Evolutionary conservation across 2,329 filamentous ascomycete genomes (phyloP).

Genomic region (Parascedosporium putredinis): DNA sequence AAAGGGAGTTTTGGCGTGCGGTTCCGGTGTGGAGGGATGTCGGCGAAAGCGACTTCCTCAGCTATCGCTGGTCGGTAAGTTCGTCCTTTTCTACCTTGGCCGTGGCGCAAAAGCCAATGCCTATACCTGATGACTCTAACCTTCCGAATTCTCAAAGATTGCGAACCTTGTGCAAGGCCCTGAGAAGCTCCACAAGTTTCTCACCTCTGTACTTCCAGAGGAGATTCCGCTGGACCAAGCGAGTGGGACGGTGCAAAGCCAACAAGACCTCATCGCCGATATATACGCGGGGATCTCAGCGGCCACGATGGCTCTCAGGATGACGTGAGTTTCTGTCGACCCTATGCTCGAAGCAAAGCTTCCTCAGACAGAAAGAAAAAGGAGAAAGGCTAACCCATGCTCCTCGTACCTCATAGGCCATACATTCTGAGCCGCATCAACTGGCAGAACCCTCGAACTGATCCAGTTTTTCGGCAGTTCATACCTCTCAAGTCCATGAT

Average conservation of each 20-base stretch:
- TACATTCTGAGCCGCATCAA: conserved; percentile 49
- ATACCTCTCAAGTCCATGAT: conserved; percentile 44
- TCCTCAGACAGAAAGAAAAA: too few relatives aligned
- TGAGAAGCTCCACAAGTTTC: conserved; percentile 35
- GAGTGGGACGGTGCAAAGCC: conserved; percentile 27
- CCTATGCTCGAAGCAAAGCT: too few relatives aligned
- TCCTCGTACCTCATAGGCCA: too few relatives aligned
- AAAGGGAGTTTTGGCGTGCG: conserved; percentile 38
- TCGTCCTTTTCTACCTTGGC: not conserved
- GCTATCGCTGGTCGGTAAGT: conserved; percentile 44
- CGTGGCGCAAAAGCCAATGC: too few relatives aligned
- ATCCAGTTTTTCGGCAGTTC: conserved; percentile 51
- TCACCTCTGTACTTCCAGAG: conserved; percentile 38
- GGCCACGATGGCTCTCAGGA: conserved; percentile 49
- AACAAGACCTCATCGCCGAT: conserved; percentile 43
- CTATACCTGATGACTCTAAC: too few relatives aligned
- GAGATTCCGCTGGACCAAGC: conserved; percentile 28
- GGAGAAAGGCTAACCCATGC: too few relatives aligned
- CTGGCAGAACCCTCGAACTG: conserved; percentile 47
- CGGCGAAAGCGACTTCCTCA: conserved; percentile 35
- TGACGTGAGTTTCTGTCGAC: conserved; percentile 45
- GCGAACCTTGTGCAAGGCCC: conserved; percentile 39
- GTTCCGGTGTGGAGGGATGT: conserved; percentile 39
- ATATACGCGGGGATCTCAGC: conserved; percentile 38
- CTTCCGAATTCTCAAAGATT: conserved; percentile 20